Percentiles rank a stretch among this genome's conserved stretches.
Conservation (phyloP, 2,329 filamentous ascomycete species). For the Aureobasidium namibiae region DNA sequence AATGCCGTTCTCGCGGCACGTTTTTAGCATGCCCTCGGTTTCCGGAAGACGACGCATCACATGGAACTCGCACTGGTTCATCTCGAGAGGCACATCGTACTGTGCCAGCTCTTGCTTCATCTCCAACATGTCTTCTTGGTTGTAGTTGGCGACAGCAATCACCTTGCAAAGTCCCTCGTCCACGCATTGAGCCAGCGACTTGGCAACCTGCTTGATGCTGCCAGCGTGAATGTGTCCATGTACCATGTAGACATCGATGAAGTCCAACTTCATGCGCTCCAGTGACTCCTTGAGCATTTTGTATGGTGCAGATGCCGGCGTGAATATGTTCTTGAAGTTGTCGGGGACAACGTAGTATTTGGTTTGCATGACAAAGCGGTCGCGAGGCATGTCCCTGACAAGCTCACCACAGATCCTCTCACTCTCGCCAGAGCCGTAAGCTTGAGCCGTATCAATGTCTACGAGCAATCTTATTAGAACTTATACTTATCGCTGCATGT, state of each 20-base stretch:
- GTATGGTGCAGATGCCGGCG: constrained; percentile 28
- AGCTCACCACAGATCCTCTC: constrained; percentile 35
- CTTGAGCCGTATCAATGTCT: constrained; percentile 37
- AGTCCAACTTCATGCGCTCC: constrained; percentile 30
- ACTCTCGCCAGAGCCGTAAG: constrained; percentile 35
- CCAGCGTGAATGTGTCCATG: constrained; percentile 36
- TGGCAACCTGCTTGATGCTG: constrained; percentile 32
- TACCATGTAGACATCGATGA: constrained; percentile 33
- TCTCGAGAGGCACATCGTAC: constrained; percentile 32
- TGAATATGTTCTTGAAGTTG: constrained; percentile 26
- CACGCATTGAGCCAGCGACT: constrained; percentile 36
- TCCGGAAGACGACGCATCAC: constrained; percentile 36
- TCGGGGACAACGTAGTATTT: constrained; percentile 33
- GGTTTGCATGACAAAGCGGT: constrained; percentile 33
- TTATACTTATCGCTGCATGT: not conserved
- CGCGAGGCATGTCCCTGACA: constrained; percentile 29
- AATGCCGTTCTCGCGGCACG: constrained; percentile 34
- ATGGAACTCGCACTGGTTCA: constrained; percentile 39
- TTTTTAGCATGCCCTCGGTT: constrained; percentile 31
- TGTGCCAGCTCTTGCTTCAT: constrained; percentile 35
- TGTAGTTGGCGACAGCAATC: constrained; percentile 39
- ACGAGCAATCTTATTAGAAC: not conserved
- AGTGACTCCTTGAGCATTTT: constrained; percentile 30
- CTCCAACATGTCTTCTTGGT: constrained; percentile 32
- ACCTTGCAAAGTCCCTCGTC: constrained; percentile 33